phyloP scores from a whole-genome alignment of 2,329 filamentous ascomycete genomes.

The Colletotrichum spinosum region DNA sequence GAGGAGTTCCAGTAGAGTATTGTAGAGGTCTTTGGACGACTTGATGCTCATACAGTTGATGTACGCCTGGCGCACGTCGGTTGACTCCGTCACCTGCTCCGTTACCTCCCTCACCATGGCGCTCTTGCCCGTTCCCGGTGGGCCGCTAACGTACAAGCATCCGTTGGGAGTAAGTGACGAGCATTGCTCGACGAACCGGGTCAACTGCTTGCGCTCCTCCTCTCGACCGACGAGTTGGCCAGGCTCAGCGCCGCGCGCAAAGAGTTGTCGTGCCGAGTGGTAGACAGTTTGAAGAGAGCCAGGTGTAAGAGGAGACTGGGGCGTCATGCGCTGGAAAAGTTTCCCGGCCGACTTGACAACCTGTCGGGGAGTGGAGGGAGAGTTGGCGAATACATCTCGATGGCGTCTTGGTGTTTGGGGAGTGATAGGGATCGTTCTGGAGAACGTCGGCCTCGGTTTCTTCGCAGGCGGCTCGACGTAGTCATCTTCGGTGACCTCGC shows the following conservation, averaged over 20 bases:
- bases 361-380: slow-evolving; percentile 84
- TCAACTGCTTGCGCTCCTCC: slow-evolving; percentile 72
- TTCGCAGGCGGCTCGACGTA: slow-evolving; percentile 43
- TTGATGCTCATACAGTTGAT: slow-evolving; percentile 99
- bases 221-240: slow-evolving; percentile 84
- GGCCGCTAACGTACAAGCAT: slow-evolving; percentile 94
- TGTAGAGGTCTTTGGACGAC: slow-evolving; percentile 86
- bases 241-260: slow-evolving; percentile 82
- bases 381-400: slow-evolving; percentile 79
- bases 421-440: slow-evolving; percentile 66
- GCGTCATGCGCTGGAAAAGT: slow-evolving; percentile 81
- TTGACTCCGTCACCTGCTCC: slow-evolving; percentile 63
- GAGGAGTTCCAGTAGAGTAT: slow-evolving; percentile 79
- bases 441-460: slow-evolving; percentile 43
- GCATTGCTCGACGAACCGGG: slow-evolving; percentile 75
- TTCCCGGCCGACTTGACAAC: slow-evolving; percentile 82
- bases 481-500: slow-evolving; percentile 53
- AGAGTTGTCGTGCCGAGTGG: slow-evolving; percentile 87
- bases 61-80: slow-evolving; percentile 76
- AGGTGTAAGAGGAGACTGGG: slow-evolving; percentile 79
- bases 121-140: slow-evolving; percentile 96
- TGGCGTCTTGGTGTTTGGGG: slow-evolving; percentile 79
- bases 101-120: slow-evolving; percentile 89
- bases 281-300: slow-evolving; percentile 81
- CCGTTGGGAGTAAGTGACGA: slow-evolving; percentile 73